phyloP scores from a whole-genome alignment of 805 yeast species.

The Teunomyces cretensis region DNA sequence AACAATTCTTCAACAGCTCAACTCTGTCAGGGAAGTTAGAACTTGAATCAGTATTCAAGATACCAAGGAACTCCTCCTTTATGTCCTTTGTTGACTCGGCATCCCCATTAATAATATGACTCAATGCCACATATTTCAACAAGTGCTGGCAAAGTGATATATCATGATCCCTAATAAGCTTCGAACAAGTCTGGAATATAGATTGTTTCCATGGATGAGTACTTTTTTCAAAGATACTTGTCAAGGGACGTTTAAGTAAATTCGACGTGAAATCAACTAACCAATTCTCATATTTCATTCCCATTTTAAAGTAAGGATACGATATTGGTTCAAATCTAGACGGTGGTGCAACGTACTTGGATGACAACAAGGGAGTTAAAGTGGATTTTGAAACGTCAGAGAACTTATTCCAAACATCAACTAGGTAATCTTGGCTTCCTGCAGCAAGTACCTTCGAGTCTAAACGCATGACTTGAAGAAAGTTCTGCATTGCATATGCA shows the following conservation, averaged over 20 bases:
- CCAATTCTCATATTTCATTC: slow-evolving; percentile 69
- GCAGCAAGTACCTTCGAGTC: slow-evolving; percentile 22
- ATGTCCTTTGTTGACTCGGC: slow-evolving; percentile 44
- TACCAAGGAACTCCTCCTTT: slow-evolving; percentile 55
- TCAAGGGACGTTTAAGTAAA: slow-evolving; percentile 48
- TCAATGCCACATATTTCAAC: slow-evolving; percentile 73
- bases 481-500: slow-evolving; percentile 88
- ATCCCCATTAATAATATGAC: slow-evolving; percentile 53
- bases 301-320: slow-evolving; percentile 65
- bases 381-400: slow-evolving; percentile 69
- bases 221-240: slow-evolving; percentile 10
- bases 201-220: slow-evolving; percentile 16
- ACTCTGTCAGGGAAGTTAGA: slow-evolving; percentile 49
- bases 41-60: slow-evolving; percentile 47
- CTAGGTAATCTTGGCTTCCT: slow-evolving; percentile 15
- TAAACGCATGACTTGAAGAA: slow-evolving; percentile 61
- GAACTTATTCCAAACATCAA: slow-evolving; percentile 58
- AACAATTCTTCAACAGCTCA: slow-evolving; percentile 64
- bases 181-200: slow-evolving; percentile 64
- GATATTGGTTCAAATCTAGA: slow-evolving; percentile 44
- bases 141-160: slow-evolving; percentile 65
- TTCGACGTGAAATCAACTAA: slow-evolving; percentile 66
- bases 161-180: slow-evolving; percentile 68
- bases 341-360: slow-evolving; percentile 67
- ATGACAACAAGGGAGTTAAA: slow-evolving; percentile 68